Base-by-base conservation (phyloP, 83 land plant species). In the Diphasiastrum complanatum region DNA sequence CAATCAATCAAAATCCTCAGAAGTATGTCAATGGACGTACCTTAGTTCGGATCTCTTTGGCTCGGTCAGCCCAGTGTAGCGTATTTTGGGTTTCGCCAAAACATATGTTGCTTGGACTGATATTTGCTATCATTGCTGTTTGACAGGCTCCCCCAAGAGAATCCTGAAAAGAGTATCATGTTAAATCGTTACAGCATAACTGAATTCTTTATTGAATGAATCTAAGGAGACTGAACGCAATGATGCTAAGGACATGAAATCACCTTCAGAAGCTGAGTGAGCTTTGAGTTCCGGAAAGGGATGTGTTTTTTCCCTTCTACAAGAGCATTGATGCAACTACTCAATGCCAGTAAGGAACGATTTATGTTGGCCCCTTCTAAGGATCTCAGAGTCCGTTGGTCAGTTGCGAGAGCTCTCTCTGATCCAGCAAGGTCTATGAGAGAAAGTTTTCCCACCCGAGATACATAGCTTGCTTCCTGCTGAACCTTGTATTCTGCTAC, bases 101-200 rank as follows among this genome's bases (percentile, higher is more conserved):
- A 8, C 79, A 77, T 24, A 69, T 76, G 56, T 71, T 78, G 68
- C 96, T 74, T 4, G 96, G 98, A 54, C 87, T 83, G 22, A 92
- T 78, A 56, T 89, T 88, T 18, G 98, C 96, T 51, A 92, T 92
- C 98, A 92, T 92, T 0, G 92, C 96, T 28, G 98, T 89, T 59
- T 79, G 79, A 47, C 96, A 87, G 33, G 77, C 75, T 38, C 98
- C 98, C 24, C 96, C 98, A 16, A 92, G 61, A 0, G 98, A 92
- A 69, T 92, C 96, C 81, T 78, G 66, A 25, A 58, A 47, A 25
- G 45, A 49, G 19, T 23, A 20, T 28, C 1, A 36, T 41, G 22
- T 27, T n/a, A 55, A 64, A 64, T 18, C 27, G 40, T 47, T 28
- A 11, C 58, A n/a, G 16, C 27, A 23, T 60, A 27, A 36, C 29